Percentiles rank a stretch among this genome's conserved stretches.
These are phyloP conservation scores for sunflower (Helianthus annuus) DNA, from an alignment of 129 eudicot species.

Conservation along the genomic window HanXRQr2.0-SUNRISE NC_035449.2:85770761-85771260, in stretches of 20 bases:
- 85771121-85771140: background rate
- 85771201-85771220: no score
- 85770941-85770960: constrained; percentile 69
- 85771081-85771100: no score
- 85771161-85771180: background rate
- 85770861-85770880: constrained; percentile 74
- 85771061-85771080: no score
- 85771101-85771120: no score
- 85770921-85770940: constrained; percentile 64
- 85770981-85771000: constrained; percentile 67
- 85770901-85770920: constrained; percentile 35
- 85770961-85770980: constrained; percentile 68
- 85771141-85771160: background rate
- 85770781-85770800: constrained; percentile 82
- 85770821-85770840: constrained; percentile 96
- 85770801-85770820: constrained; percentile 79
- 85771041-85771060: no score
- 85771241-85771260: no score
- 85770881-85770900: constrained; percentile 55
- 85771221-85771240: no score
- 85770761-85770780: constrained; percentile 55
- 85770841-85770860: constrained; percentile 93
- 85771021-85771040: background rate
- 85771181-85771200: background rate
- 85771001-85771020: background rate